Conservation (phyloP, 768 basidiomycete genomes). For the Tulasnella sp. region DNA sequence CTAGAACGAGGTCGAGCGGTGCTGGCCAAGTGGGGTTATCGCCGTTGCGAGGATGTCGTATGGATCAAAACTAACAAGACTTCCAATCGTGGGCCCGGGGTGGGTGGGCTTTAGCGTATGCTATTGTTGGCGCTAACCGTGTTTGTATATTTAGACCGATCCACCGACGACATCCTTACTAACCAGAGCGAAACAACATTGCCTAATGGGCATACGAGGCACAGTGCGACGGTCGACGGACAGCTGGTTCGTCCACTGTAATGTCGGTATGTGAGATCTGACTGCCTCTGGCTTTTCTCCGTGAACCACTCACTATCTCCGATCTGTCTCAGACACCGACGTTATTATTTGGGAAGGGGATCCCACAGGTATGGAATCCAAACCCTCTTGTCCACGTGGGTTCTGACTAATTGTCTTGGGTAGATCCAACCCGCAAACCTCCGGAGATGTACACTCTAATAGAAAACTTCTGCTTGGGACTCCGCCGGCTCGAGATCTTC, state of each 20-base stretch:
- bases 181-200: conserved; percentile 89
- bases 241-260: conserved; percentile 95
- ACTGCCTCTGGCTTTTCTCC: too few relatives aligned
- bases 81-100: conserved; percentile 61
- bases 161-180: conserved; percentile 75
- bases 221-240: conserved; percentile 92
- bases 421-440: conserved; percentile 75
- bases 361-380: conserved; percentile 30
- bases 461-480: conserved; percentile 94
- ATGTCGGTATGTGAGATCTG: conserved; percentile 55
- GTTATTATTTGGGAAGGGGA: conserved; percentile 97
- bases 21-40: conserved; percentile 86
- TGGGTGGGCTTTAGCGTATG: conserved; percentile 27
- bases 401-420: background rate
- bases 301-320: too few relatives aligned
- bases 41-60: conserved; percentile 94
- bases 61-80: conserved; percentile 89
- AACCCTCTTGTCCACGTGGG: background rate
- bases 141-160: conserved; percentile 44
- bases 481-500: conserved; percentile 82
- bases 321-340: conserved; percentile 59
- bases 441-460: conserved; percentile 93
- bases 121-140: conserved; percentile 9
- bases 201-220: conserved; percentile 92
- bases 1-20: conserved; percentile 85